These are phyloP conservation scores for Cydonia oblonga DNA, from an alignment of 331 rosid genomes.

Conservation along the genomic window DNA sequence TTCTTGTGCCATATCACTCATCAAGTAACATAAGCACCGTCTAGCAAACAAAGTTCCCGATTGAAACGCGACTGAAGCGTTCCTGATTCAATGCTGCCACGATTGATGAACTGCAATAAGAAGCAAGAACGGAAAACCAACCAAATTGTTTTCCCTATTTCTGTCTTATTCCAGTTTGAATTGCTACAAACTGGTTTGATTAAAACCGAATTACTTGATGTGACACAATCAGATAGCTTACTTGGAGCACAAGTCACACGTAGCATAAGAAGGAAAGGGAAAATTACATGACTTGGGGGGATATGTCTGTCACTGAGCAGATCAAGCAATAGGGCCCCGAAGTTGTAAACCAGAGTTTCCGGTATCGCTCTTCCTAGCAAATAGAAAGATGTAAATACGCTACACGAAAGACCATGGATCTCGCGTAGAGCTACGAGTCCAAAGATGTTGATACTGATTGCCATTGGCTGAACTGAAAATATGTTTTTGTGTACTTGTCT, in stretches of 20 bases:
- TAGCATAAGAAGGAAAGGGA: neutral
- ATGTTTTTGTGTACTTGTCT: too few relatives aligned
- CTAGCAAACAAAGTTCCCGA: constrained; percentile 46
- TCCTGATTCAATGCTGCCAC: constrained; percentile 60
- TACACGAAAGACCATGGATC: neutral
- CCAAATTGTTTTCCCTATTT: too few relatives aligned
- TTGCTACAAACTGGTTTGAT: neutral
- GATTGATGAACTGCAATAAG: constrained; percentile 51
- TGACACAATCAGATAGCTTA: neutral
- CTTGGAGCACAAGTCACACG: neutral
- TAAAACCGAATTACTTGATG: neutral
- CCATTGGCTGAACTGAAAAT: neutral
- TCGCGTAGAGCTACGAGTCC: neutral
- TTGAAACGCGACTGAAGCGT: neutral
- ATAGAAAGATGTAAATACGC: neutral
- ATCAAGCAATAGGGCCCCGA: constrained; percentile 37
- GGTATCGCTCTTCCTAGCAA: constrained; percentile 25
- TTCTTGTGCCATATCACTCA: constrained; percentile 72
- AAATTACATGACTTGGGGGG: constrained; percentile 32
- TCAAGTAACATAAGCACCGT: constrained; percentile 79
- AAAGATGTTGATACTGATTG: neutral
- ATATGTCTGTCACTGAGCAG: constrained; percentile 31
- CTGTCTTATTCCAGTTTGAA: neutral
- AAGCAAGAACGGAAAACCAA: constrained; percentile 1
- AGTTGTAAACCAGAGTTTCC: constrained; percentile 32